Base-by-base conservation (phyloP, 345 rosid genomes). In the Salix arbutifolia region DNA sequence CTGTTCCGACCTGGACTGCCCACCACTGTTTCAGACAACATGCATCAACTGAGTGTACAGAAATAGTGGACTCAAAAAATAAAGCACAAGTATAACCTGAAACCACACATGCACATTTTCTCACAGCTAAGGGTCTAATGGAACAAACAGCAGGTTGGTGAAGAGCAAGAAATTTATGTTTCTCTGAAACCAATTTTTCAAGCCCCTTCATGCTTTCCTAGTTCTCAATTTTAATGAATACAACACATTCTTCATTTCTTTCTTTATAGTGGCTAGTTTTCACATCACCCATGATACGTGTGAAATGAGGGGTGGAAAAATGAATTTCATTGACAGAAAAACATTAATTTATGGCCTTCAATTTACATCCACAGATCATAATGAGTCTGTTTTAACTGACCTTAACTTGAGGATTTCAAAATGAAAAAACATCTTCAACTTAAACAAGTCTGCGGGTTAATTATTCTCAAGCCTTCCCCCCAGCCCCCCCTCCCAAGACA, bases 1-100 rank as follows among this genome's bases (percentile, higher is more conserved):
- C 52, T 75, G 82, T 46, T 82, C 82, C 8, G 79, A 66, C 72
- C 75, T 82, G 67, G 76, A 60, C 62, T 78, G 84, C 38, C 76
- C 77, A 71, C 74, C 75, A 71, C 74, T 74, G 78, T 46, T 38
- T 60, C 58, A 77, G 77, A 73, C 31, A 61, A 58, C 14, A 69
- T 44, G n/a, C 9, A 73, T 42, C 37, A 18, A 65, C n/a, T 17
- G 17, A 30, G 38, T 18, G 38, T 65, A 21, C n/a, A 65, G 25
- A 31, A 31, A 17, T 28, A 35, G 31, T 65, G 38, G 13, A 26
- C 31, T 33, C n/a, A 17, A 30, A 30, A 13, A 65, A 8, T 26
- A 30, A 65, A 30, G 35, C 21, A 33, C 17, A 4, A 28, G 68
- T 65, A 65, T 56, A 23, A 56, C 9, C 62, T 56, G 62, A n/a